These are phyloP conservation scores for Hydnum rufescens DNA, from an alignment of 768 basidiomycete genomes.

Conservation along the genomic window DNA sequence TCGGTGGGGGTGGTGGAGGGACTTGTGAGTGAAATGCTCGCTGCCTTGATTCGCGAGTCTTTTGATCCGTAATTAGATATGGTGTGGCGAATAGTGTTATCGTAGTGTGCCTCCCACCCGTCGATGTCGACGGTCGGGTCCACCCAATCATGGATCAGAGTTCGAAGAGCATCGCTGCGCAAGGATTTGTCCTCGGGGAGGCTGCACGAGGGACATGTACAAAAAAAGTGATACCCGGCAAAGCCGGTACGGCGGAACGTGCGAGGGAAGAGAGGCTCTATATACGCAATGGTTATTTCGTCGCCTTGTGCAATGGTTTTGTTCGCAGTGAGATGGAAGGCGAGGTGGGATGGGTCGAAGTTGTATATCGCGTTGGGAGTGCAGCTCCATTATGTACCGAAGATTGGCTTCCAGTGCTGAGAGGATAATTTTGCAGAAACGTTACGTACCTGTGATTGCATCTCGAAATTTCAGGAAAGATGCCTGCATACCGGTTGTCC, in stretches of 20 bases:
- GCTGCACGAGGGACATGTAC: background rate
- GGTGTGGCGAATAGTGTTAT: too few relatives aligned
- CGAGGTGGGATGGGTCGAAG: background rate
- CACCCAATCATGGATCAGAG: too few relatives aligned
- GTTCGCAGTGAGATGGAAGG: background rate
- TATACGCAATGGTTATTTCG: background rate
- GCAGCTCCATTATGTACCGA: background rate
- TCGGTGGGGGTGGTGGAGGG: background rate
- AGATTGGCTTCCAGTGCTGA: too few relatives aligned
- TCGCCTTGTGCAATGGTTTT: background rate
- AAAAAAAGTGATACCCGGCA: background rate
- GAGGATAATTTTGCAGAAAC: too few relatives aligned
- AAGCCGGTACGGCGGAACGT: background rate
- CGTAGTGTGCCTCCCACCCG: too few relatives aligned
- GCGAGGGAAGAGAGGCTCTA: background rate
- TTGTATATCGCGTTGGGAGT: background rate
- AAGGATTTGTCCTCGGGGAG: background rate
- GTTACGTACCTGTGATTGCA: background rate
- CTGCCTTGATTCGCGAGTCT: background rate
- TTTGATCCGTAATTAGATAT: background rate
- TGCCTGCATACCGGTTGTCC: background rate
- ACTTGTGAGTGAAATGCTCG: background rate
- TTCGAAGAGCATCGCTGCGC: background rate
- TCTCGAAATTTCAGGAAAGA: background rate
- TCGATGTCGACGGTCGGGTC: too few relatives aligned